Base-by-base conservation (phyloP, 169 alveolate species). In the Cryptosporidium sp. region DNA sequence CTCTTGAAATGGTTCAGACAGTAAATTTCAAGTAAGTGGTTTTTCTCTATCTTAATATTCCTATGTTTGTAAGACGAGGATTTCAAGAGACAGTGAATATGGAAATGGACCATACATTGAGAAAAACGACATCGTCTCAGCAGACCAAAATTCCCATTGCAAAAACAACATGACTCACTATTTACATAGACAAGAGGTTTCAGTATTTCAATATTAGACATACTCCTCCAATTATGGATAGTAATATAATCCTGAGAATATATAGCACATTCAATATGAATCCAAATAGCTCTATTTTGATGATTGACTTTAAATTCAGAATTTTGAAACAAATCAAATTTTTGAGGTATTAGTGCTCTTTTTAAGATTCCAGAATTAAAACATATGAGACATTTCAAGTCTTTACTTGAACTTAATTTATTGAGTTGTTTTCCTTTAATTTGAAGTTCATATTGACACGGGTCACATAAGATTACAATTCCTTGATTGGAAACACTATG, bases 251-350 rank as follows among this genome's bases (percentile, higher is more conserved):
- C 65, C n/a, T 35, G 23, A 3, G 89, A 80, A 80, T 80, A 80
- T 2, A 80, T 62, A 18, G 89, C 89, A 80, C 89, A 80, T 23
- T 80, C 75, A 61, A 80, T 29, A 37, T 80, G 89, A 65, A 80
- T 62, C 89, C 89, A 80, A n/a, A 80, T 41, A 26, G 89, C 84
- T 70, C 67, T 41, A 9, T n/a, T 33, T 29, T 41, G 69, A 33
- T n/a, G 23, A n/a, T 18, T 18, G 10, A 35, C 0, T 14, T 48
- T 80, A 9, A 41, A 39, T 8, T 33, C 50, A 31, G 68, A 26
- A 6, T 1, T 23, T 18, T 43, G 48, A 31, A 23, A 80, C n/a
- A 61, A 14, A 41, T 26, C 37, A 21, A 61, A 61, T n/a, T 80
- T 55, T n/a, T 12, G 37, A 8, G 89, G 75, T 5, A 62, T 3